phyloP scores from a whole-genome alignment of 2,329 filamentous ascomycete species.

The Malbranchea cinnamomea region DNA sequence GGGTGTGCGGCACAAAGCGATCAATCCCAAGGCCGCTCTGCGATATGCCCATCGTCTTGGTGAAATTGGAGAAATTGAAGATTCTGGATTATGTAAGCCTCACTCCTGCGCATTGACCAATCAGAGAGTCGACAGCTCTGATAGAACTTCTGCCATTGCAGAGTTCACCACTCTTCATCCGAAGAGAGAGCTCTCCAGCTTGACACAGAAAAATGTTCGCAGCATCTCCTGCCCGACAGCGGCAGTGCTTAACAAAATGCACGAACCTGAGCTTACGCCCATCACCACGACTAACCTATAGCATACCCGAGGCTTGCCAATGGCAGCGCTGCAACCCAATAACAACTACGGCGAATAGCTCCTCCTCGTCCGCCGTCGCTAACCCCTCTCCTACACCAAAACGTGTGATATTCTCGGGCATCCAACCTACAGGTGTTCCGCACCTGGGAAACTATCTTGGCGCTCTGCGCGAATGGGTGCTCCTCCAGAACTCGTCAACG shows the following conservation, averaged over 20 bases:
- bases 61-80: too few relatives aligned
- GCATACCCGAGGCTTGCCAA: constrained; percentile 4
- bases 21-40: too few relatives aligned
- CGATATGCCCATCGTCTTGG: too few relatives aligned
- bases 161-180: too few relatives aligned
- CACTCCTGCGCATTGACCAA: too few relatives aligned
- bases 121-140: too few relatives aligned
- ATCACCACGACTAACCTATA: too few relatives aligned
- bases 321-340: constrained; percentile 7
- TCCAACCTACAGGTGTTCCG: constrained; percentile 87
- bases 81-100: too few relatives aligned
- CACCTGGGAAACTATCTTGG: constrained; percentile 94
- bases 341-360: constrained; percentile 5
- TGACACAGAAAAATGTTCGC: neutral
- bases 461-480: constrained; percentile 73
- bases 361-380: constrained; percentile 4
- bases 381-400: constrained; percentile 7
- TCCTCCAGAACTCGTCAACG: constrained; percentile 48
- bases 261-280: neutral
- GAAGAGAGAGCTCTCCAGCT: too few relatives aligned
- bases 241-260: neutral
- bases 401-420: constrained; percentile 74
- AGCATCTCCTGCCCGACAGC: neutral
- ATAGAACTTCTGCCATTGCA: too few relatives aligned
- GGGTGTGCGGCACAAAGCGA: too few relatives aligned